Base-by-base conservation (phyloP, 2,329 filamentous ascomycete species). In the Periconia sp. region DNA sequence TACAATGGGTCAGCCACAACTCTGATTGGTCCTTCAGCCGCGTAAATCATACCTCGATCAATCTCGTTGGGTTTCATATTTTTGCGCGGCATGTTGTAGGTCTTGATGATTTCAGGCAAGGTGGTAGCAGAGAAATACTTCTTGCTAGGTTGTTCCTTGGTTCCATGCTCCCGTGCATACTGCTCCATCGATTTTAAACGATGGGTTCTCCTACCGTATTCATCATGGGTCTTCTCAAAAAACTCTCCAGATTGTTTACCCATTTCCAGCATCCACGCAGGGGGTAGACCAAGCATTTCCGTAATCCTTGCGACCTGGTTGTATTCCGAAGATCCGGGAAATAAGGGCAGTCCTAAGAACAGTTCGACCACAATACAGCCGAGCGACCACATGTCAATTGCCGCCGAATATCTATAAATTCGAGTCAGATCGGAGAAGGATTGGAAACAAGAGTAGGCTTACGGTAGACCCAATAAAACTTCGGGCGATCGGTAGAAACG, bases 331-430 rank as follows among this genome's bases (percentile, higher is more conserved):
- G 93, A 97, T 27, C 94, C 94, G 8, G 94, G 94, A 74, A 99
- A 99, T 2, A 99, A 77, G 1, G 94, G 94, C 47, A 99, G 81
- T 44, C 94, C 94, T 1, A 99, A 82, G 80, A 99, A 99, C 17
- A 99, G 82, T 75, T 99, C 94, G 20, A 99, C 94, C 15, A 99
- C 93, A 62, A 99, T 99, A 75, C 94, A 99, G 50, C 94, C 94
- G 43, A 99, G 80, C 5, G 94, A 99, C 94, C 94, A 99, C 93
- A 99, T 99, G 70, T 99, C 94, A 68, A 99, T 99, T 42, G 94
- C 94, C 5, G 94, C 97, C 14, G 94, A 97, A 74, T 99, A 99
- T 23, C 81, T 83, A 60, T 27, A 27, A 37, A 37, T 27, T 41
- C 9, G 11, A 10, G n/a, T 48, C 40, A 48, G 46, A 10, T 11